A percentile compares a stretch with the other conserved stretches of the same genome.
Conservation (phyloP, 176 grass and related monocot genomes). For the Avena eriantha region DNA sequence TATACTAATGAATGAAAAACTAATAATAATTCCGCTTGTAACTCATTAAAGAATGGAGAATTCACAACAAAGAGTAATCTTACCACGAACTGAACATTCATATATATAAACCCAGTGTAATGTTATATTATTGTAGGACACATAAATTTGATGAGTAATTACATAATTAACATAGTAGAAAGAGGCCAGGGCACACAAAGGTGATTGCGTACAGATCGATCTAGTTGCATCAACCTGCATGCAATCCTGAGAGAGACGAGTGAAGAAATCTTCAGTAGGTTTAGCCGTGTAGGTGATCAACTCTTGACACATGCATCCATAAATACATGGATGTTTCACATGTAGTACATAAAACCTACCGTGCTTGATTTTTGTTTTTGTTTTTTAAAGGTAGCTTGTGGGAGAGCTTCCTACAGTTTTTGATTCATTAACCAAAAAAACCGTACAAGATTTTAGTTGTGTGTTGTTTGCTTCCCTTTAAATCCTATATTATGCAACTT, state of each 20-base stretch:
- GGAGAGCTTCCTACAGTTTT: neutral
- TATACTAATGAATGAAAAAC: neutral
- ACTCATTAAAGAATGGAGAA: neutral
- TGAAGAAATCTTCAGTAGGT: slow-evolving; percentile 18
- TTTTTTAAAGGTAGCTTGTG: neutral
- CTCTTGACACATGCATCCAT: slow-evolving; percentile 46
- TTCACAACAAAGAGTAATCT: neutral
- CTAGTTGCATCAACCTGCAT: slow-evolving; percentile 38
- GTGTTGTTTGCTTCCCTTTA: neutral
- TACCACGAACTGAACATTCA: neutral
- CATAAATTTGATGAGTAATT: neutral
- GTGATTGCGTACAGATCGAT: slow-evolving; percentile 5
- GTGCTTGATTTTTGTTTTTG: neutral
- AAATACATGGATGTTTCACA: slow-evolving; percentile 25
- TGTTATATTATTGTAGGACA: neutral
- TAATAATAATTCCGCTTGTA: neutral
- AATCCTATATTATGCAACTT: neutral
- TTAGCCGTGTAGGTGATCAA: slow-evolving; percentile 59
- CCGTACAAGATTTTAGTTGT: neutral
- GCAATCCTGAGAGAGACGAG: neutral
- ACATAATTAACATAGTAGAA: neutral
- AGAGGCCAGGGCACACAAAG: slow-evolving; percentile 36
- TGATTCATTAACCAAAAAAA: neutral
- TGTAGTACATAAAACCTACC: slow-evolving; percentile 38
- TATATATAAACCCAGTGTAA: neutral